Evolutionary conservation across 1,284 basidiomycete genomes (phyloP).

Genomic region (Cutaneotrichosporon spelunceum): DNA sequence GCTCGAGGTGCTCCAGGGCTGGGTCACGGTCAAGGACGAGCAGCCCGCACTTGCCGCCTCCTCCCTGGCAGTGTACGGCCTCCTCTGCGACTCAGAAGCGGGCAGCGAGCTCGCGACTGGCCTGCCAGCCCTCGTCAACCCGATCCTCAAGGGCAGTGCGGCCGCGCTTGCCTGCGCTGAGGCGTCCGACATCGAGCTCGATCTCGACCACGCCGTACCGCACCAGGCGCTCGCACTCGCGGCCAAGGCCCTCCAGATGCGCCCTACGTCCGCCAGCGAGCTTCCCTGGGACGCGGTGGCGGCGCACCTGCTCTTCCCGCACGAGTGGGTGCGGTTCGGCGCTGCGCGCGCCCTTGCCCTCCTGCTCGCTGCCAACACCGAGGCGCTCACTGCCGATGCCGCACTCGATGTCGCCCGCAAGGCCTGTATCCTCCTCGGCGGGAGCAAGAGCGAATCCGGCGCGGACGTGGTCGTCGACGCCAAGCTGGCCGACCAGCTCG

Average conservation of each 20-base stretch:
- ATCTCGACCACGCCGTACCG: constrained; percentile 72
- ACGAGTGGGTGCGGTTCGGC: constrained; percentile 88
- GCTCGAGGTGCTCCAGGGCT: constrained; percentile 68
- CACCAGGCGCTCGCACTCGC: constrained; percentile 74
- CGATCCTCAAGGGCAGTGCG: constrained; percentile 60
- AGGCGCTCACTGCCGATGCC: constrained; percentile 39
- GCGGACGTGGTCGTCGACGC: constrained; percentile 60
- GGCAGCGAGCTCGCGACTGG: constrained; percentile 55
- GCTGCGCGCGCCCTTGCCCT: constrained; percentile 73
- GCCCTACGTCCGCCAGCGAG: constrained; percentile 56
- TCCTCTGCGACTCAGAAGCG: constrained; percentile 63
- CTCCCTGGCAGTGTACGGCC: constrained; percentile 67
- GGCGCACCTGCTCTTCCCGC: constrained; percentile 76
- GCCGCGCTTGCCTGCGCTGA: constrained; percentile 47
- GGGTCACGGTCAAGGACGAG: constrained; percentile 55
- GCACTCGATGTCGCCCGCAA: constrained; percentile 74
- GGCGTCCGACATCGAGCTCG: constrained; percentile 45
- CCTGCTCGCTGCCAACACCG: constrained; percentile 60
- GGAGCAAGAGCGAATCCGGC: constrained; percentile 49
- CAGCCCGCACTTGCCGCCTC: constrained; percentile 51
- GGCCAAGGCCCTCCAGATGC: constrained; percentile 62
- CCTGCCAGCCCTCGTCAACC: constrained; percentile 58
- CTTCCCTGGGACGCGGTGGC: constrained; percentile 66
- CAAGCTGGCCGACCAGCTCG: constrained; percentile 73
- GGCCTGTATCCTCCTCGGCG: constrained; percentile 75